Evolutionary conservation across 1,284 basidiomycete genomes (phyloP), one percentile per base, ranked within the genome.

Genomic region (Heterobasidion annosum): DNA sequence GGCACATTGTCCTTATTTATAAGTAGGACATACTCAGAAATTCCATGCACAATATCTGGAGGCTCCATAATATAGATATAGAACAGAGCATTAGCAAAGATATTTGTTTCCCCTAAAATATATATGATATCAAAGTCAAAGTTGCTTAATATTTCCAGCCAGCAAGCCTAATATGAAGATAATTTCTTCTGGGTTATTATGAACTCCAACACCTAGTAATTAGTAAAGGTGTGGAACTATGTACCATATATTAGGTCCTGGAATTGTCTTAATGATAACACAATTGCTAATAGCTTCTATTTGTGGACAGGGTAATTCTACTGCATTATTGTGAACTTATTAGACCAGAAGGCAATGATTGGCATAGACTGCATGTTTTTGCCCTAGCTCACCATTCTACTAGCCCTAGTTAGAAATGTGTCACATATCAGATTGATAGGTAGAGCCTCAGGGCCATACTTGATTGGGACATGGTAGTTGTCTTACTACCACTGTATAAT

Each of bases 101-200:
- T 47, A 51, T 73, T 73, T 0, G 57, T 58, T 10, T 56, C 53
- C 0, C 70, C 70, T 0, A 67, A 65, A 35, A 73, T 62, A 51
- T 73, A 67, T 8, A 60, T 40, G 2, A 73, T 62, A 4, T 52
- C 48, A 56, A 67, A 71, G 19, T 70, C 59, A 50, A 71, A 73
- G 25, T 67, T 67, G 42, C 54, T 60, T 8, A 71, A 42, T n/a
- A 57, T 53, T 19, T 69, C 67, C 16, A 68, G 43, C 71, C 66
- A 73, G 19, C 67, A 55, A 8, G 59, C 61, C 59, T 68, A 70
- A 9, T 62, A 52, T 0, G 63, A 57, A 0, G 67, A 68, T 34
- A 73, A 51, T 16, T 65, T 63, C 53, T 62, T 64, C 54, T 73
- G 71, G 1, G 59, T 63, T 58, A 58, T 53, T 1, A 74, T 49